These are phyloP conservation scores for Blumeriella jaapii DNA, from an alignment of 2,329 filamentous ascomycete species.

Conservation along the genomic window DNA sequence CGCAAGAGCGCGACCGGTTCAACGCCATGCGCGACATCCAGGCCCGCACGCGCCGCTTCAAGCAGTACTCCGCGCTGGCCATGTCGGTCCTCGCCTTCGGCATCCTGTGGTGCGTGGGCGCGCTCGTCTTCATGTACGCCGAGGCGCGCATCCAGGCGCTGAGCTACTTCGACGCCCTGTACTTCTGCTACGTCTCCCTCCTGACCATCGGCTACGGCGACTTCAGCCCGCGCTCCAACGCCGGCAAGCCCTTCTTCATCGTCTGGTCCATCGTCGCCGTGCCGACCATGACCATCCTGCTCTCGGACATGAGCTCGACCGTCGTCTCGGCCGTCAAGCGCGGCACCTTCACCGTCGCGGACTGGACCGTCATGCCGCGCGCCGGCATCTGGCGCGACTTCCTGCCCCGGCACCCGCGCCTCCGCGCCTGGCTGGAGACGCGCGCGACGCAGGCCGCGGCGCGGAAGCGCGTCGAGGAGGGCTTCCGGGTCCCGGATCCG, in stretches of 20 bases:
- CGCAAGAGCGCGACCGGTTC: slow-evolving; percentile 48
- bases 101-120: slow-evolving; percentile 54
- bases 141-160: slow-evolving; percentile 41
- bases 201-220: slow-evolving; percentile 63
- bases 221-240: slow-evolving; percentile 49
- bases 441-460: slow-evolving; percentile 31
- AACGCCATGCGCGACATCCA: slow-evolving; percentile 54
- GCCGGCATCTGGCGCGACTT: slow-evolving; percentile 42
- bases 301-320: slow-evolving; percentile 52
- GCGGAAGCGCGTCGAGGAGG: slow-evolving; percentile 31
- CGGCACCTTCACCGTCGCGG: slow-evolving; percentile 47
- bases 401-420: slow-evolving; percentile 35
- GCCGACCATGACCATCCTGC: slow-evolving; percentile 58
- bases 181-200: slow-evolving; percentile 59
- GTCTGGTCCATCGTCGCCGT: slow-evolving; percentile 59
- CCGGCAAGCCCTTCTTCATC: slow-evolving; percentile 58
- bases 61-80: slow-evolving; percentile 46
- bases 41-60: slow-evolving; percentile 44
- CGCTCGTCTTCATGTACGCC: slow-evolving; percentile 50
- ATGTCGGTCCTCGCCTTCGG: slow-evolving; percentile 48
- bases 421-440: slow-evolving; percentile 29
- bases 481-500: slow-evolving; percentile 25
- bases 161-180: slow-evolving; percentile 53
- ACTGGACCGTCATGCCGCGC: slow-evolving; percentile 55
- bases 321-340: slow-evolving; percentile 51